Base-by-base conservation (phyloP, 495 filamentous ascomycete species). In the Cairneyella variabilis region DNA sequence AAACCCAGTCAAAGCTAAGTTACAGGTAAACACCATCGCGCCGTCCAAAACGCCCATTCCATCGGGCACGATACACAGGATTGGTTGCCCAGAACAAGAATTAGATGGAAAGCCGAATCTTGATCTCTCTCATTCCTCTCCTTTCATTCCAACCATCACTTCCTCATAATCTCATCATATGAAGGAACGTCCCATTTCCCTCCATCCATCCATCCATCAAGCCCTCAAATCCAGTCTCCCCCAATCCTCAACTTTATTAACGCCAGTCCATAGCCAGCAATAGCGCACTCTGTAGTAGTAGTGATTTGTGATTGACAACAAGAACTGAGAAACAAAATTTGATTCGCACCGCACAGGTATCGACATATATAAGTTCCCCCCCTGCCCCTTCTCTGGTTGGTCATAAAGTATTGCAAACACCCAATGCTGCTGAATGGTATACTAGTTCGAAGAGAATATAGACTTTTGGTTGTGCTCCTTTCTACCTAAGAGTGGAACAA, bases 401-500 rank as follows among this genome's bases (percentile, higher is more conserved):
- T 11, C 11, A 48, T 4, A 5, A 30, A 30, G 8, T 28, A 14
- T 5, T 21, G 11, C 48, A 17, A 36, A 5, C n/a, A 36, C 18
- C 46, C 3, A 37, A 49, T 3, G 28, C 30, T 12, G 25, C 20
- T 11, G 26, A 27, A 22, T 32, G 43, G 3, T 52, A 52, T 41
- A 32, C 34, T 9, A 37, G n/a, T 14, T 41, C 34, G 48, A 51
- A 51, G 21, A 26, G 48, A 27, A 27, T 41, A 40, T 8, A 14
- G n/a, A 53, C 3, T 17, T 23, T 30, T n/a, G n/a, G n/a, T n/a
- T n/a, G n/a, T n/a, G n/a, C n/a, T n/a, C n/a, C n/a, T n/a, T n/a
- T n/a, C n/a, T n/a, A n/a, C 41, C 84, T 74, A 98, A 44, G 91
- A 96, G 74, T 97, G 93, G 66, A 98, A 95, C 47, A 98, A 65